Base-by-base conservation (phyloP, 495 filamentous ascomycete genomes). In the Penicillium daleae region DNA sequence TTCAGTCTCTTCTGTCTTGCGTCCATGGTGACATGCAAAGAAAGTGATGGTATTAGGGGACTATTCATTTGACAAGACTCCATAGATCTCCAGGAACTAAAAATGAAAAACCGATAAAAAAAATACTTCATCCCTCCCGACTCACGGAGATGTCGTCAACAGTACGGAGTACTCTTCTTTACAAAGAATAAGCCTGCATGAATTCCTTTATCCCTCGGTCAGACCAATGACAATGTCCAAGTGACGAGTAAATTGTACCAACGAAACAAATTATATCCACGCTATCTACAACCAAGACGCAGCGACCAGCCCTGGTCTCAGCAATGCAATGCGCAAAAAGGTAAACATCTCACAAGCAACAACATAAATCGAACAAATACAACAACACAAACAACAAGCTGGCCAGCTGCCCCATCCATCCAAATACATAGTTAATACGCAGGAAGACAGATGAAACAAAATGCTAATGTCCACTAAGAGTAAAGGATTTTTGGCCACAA, bases 361-460 rank as follows among this genome's bases (percentile, higher is more conserved):
- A 10, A 46, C 19, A 37, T 4, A 54, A 48, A 26, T 12, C 48
- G 46, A 22, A 51, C 29, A 58, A 21, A 13, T 42, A 37, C 3
- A 51, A 4, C 0, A 12, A 26, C 29, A 12, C 19, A 27, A 31
- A 31, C 1, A 4, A 31, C 26, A 29, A 26, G 48, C 48, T 29
- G 22, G 48, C 40, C 22, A 22, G 35, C 33, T 52, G 61, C 61
- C 61, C 37, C 46, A 54, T 56, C 61, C 55, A 63, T 49, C 60
- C 17, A 3, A 35, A 59, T 51, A 33, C 49, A 22, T 60, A 60
- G n/a, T 60, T 27, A 32, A 53, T 49, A 60, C 22, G 24, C n/a
- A 32, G 37, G 39, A 33, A 49, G 26, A 44, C 52, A 55, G 26
- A 33, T 35, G 33, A 12, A 35, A 35, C 13, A 12, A 15, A 54